These are phyloP conservation scores for Solanum medicagineum DNA, from an alignment of 257 asterid genomes.

Conservation along the genomic window DNA sequence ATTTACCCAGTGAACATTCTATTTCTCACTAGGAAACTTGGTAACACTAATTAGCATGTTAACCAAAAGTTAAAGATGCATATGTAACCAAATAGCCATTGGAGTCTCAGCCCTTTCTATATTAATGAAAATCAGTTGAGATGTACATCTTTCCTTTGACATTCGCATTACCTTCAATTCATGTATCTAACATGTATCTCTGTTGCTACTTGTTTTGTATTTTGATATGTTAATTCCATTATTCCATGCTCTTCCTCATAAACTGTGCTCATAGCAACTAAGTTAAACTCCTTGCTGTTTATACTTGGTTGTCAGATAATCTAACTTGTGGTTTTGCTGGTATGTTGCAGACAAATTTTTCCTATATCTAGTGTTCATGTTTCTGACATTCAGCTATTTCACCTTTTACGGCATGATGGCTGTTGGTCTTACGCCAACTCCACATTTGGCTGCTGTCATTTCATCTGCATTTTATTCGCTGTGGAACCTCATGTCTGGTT, in stretches of 20 bases:
- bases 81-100: not conserved
- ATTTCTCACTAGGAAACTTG: not conserved
- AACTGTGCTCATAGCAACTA: not conserved
- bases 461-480: conserved; percentile 49
- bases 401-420: conserved; percentile 68
- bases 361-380: conserved; percentile 40
- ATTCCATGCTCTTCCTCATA: not conserved
- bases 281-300: not conserved
- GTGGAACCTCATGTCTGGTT: conserved; percentile 63
- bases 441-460: conserved; percentile 36
- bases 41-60: not conserved
- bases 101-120: not conserved
- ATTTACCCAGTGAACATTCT: not conserved
- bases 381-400: conserved; percentile 42
- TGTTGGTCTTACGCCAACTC: conserved; percentile 53
- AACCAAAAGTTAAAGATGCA: not conserved
- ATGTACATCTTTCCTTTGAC: not conserved
- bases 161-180: not conserved
- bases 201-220: not conserved
- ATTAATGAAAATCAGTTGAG: not conserved
- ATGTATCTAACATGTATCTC: not conserved
- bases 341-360: conserved; percentile 30
- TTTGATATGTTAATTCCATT: not conserved
- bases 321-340: not conserved
- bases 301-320: not conserved